These are phyloP conservation scores for Lagenidium sp. DNA, from an alignment of 352 stramenopile species.

Conservation along the genomic window DNA sequence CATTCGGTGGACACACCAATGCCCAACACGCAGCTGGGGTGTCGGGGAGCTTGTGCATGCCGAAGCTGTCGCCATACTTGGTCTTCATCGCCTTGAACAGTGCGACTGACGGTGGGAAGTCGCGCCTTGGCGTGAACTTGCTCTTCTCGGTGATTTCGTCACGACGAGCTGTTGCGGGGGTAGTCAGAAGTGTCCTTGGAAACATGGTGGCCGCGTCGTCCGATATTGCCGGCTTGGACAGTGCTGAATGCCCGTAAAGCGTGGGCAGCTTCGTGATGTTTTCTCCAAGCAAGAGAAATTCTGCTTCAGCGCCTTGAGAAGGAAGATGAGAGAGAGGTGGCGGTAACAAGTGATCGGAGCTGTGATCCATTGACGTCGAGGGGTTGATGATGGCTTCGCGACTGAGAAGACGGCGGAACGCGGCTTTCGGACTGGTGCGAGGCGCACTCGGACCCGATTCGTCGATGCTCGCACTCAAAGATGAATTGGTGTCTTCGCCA, in stretches of 20 bases:
- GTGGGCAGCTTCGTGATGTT: conserved; percentile 58
- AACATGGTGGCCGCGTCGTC: conserved; percentile 72
- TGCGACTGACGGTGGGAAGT: conserved; percentile 76
- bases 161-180: conserved; percentile 38
- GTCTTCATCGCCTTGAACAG: conserved; percentile 81
- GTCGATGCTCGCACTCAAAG: conserved; percentile 6
- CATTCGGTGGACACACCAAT: conserved; percentile 52
- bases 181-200: conserved; percentile 44
- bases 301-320: conserved; percentile 24
- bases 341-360: conserved; percentile 12
- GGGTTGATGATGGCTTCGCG: conserved; percentile 17
- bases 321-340: conserved; percentile 21
- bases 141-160: conserved; percentile 74
- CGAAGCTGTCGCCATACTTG: conserved; percentile 75
- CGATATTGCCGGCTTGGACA: conserved; percentile 37
- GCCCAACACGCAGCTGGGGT: conserved; percentile 71
- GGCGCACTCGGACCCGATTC: conserved; percentile 13
- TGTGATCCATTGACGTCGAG: not conserved
- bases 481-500: conserved; percentile 8
- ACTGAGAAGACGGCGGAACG: conserved; percentile 33
- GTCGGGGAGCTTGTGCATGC: conserved; percentile 59
- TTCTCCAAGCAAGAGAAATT: conserved; percentile 48
- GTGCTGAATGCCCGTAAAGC: conserved; percentile 17
- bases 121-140: conserved; percentile 70
- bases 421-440: conserved; percentile 31